phyloP scores from a whole-genome alignment of 139 green algal genomes.

The Nannochloris sp. region DNA sequence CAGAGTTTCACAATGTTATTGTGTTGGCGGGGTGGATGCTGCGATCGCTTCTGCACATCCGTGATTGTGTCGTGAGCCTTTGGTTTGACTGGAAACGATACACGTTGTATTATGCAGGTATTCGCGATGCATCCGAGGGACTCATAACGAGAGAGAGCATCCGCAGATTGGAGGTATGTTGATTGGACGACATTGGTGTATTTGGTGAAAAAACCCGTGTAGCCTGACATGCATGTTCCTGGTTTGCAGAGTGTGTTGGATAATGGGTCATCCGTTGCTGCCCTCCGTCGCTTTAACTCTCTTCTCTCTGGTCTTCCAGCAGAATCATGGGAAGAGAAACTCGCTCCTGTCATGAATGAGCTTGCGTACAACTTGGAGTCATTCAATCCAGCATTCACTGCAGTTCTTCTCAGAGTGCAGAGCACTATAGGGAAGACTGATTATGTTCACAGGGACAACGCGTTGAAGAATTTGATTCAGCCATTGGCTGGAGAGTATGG shows the following conservation, averaged over 20 bases:
- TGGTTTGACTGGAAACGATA: too few species aligned
- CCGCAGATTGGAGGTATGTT: too few species aligned
- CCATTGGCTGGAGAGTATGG: constrained; percentile 87
- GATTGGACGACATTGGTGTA: too few species aligned
- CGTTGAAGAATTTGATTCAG: constrained; percentile 83
- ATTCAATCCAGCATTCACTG: constrained; percentile 90
- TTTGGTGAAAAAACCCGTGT: too few species aligned
- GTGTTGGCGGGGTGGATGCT: too few species aligned
- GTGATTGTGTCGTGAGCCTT: too few species aligned
- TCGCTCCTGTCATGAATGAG: constrained; percentile 78
- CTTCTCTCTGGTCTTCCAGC: constrained; percentile 47
- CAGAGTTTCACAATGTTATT: too few species aligned
- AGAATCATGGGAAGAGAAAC: constrained; percentile 57
- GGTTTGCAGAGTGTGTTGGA: constrained; percentile 62
- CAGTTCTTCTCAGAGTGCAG: constrained; percentile 69
- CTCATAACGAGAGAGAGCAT: too few species aligned
- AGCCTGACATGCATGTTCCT: too few species aligned
- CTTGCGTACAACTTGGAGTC: constrained; percentile 89
- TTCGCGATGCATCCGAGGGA: too few species aligned
- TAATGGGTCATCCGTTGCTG: constrained; percentile 45
- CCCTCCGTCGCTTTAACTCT: constrained; percentile 75
- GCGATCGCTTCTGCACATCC: too few species aligned
- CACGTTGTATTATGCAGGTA: too few species aligned
- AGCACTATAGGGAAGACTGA: constrained; percentile 66
- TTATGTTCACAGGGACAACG: constrained; percentile 73